Evolutionary conservation across 2,329 filamentous ascomycete species (phyloP).

Genomic region (Colletotrichum sidae): DNA sequence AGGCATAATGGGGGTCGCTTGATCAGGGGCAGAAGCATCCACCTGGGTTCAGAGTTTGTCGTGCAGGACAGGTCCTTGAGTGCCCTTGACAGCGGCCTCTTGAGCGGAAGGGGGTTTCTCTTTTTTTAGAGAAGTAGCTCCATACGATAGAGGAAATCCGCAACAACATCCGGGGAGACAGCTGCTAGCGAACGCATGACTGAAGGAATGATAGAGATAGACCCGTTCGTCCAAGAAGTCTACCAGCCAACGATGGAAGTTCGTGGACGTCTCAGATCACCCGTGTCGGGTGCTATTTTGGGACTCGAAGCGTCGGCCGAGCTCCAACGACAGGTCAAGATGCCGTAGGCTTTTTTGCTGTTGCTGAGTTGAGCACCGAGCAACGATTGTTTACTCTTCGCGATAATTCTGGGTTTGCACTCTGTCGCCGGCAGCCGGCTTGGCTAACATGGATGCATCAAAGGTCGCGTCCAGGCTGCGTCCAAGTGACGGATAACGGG

Average conservation of each 20-base stretch:
- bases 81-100: constrained; percentile 2
- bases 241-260: constrained; percentile 13
- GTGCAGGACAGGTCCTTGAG: constrained; percentile 9
- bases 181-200: constrained; percentile 24
- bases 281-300: constrained; percentile 30
- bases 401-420: background rate
- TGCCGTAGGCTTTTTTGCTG: no score
- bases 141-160: background rate
- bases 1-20: background rate
- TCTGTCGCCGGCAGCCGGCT: constrained; percentile 15
- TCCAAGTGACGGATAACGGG: background rate
- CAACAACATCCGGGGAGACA: background rate
- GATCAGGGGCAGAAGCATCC: constrained; percentile 5
- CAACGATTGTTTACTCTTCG: constrained; percentile 2
- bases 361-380: no score
- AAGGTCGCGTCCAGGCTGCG: background rate
- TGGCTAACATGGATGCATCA: constrained; percentile 2
- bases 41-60: constrained; percentile 9
- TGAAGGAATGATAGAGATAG: constrained; percentile 3
- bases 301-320: constrained; percentile 7
- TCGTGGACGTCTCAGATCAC: constrained; percentile 33
- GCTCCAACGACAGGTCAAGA: constrained; percentile 20
- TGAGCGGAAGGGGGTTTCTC: background rate
- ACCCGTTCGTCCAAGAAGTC: constrained; percentile 30
- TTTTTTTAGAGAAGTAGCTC: constrained; percentile 21